These are phyloP conservation scores for Globisporangium abappressorium DNA, from an alignment of 352 stramenopile species.

Conservation along the genomic window DNA sequence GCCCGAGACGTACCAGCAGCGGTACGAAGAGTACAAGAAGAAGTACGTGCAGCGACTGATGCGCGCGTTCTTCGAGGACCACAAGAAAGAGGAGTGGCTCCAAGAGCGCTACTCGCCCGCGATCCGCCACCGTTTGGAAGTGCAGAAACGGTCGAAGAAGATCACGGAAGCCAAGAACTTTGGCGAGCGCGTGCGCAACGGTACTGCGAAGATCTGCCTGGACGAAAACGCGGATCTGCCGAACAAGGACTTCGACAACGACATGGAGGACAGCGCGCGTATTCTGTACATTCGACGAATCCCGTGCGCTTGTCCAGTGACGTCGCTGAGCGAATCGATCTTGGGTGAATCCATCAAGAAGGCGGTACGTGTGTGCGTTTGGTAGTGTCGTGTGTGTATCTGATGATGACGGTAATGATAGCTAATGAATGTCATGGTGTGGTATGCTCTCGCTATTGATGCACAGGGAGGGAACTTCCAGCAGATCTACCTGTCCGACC, in stretches of 20 bases:
- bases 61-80: slow-evolving; percentile 81
- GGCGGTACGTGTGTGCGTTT: slow-evolving; percentile 39
- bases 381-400: neutral
- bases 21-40: slow-evolving; percentile 89
- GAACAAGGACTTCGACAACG: slow-evolving; percentile 64
- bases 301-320: slow-evolving; percentile 69
- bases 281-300: slow-evolving; percentile 81
- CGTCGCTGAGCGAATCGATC: slow-evolving; percentile 59
- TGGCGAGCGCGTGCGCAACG: slow-evolving; percentile 52
- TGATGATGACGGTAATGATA: slow-evolving; percentile 4
- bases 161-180: slow-evolving; percentile 77
- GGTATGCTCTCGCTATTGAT: slow-evolving; percentile 6
- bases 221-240: slow-evolving; percentile 54
- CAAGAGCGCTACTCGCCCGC: slow-evolving; percentile 82
- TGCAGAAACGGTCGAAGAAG: slow-evolving; percentile 64
- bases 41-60: slow-evolving; percentile 77
- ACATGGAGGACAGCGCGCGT: slow-evolving; percentile 71
- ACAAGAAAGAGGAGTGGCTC: slow-evolving; percentile 87
- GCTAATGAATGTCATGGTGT: neutral
- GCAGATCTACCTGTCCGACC: slow-evolving; percentile 78
- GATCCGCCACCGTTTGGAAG: slow-evolving; percentile 62
- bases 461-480: slow-evolving; percentile 66
- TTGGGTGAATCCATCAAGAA: slow-evolving; percentile 83
- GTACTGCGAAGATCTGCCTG: slow-evolving; percentile 54
- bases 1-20: slow-evolving; percentile 80